Percentiles rank a stretch among this genome's conserved stretches.
Conservation (phyloP, 2,329 filamentous ascomycete genomes). For the Fusarium penzigii region DNA sequence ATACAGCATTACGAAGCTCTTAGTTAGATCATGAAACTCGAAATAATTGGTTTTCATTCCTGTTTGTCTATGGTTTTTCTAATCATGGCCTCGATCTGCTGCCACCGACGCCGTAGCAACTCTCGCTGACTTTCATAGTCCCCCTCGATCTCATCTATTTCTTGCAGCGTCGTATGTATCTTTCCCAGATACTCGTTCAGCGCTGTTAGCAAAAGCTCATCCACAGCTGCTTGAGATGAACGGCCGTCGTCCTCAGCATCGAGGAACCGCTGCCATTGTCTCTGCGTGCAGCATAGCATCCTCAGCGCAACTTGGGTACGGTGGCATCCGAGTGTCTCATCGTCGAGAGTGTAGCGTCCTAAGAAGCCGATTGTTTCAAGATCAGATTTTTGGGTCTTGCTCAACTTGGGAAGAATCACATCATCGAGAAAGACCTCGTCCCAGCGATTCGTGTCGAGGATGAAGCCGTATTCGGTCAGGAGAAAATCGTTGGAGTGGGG, state of each 20-base stretch:
- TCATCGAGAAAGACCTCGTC: conserved; percentile 53
- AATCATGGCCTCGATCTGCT: conserved; percentile 43
- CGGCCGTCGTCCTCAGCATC: conserved; percentile 47
- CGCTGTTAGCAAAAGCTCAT: conserved; percentile 38
- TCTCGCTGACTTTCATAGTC: conserved; percentile 37
- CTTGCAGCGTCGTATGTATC: conserved; percentile 32
- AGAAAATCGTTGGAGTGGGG: conserved; percentile 72
- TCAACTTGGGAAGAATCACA: conserved; percentile 43
- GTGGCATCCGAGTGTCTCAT: conserved; percentile 46
- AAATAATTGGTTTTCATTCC: conserved; percentile 2
- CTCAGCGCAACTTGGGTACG: conserved; percentile 56
- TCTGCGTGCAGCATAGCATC: conserved; percentile 33
- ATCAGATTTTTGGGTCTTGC: conserved; percentile 36
- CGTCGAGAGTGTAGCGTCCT: conserved; percentile 48
- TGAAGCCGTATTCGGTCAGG: conserved; percentile 66
- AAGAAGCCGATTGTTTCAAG: conserved; percentile 49
- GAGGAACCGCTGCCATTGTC: conserved; percentile 41
- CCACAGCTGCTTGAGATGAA: conserved; percentile 44
- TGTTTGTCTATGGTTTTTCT: conserved; percentile 33
- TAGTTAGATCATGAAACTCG: neutral
- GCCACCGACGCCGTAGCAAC: conserved; percentile 44
- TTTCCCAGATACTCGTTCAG: conserved; percentile 39
- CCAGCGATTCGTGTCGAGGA: conserved; percentile 49
- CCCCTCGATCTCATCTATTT: conserved; percentile 33
- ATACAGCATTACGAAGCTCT: neutral